Base-by-base conservation (phyloP, 176 grass and related monocot genomes). In the Themeda triandra region DNA sequence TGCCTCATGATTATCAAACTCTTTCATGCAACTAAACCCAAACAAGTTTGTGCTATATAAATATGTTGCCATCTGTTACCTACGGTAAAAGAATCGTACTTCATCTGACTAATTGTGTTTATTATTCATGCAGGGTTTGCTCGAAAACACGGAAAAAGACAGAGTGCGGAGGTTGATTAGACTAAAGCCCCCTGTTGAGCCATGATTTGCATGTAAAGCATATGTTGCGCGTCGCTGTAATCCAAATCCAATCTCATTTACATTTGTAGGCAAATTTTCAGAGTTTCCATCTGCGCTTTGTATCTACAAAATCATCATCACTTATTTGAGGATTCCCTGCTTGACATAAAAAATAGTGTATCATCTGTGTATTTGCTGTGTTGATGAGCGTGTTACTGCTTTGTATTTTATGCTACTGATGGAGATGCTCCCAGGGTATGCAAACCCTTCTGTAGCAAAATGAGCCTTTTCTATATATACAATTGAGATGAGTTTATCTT, bases 61-160 rank as follows among this genome's bases (percentile, higher is more conserved):
- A 6, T 65, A n/a, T 74, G 29, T n/a, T 72, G 44, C 6, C n/a
- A 15, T 19, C 10, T 58, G 58, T 30, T 53, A 2, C 23, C 10
- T 25, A 33, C 13, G 14, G 42, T 33, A 71, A 66, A 59, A 46
- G 46, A 31, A 2, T 1, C 17, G 25, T 64, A 64, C 2, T 15
- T 63, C 78, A 21, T 37, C 53, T 85, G 51, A 86, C 35, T 29
- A 25, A 15, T 46, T 80, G 23, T 71, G 31, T 17, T 65, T 30
- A 12, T 44, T 66, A 84, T 60, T 51, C 27, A 19, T 80, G 31
- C 69, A 94, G 95, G 95, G 95, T 23, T 35, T 89, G 90, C 86
- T 98, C 15, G 95, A 94, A 82, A 95, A 95, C 83, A 93, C 92
- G 0, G 92, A 98, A 66, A 95, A 95, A 67, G 95, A 93, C 80